These are phyloP conservation scores for Yarrowia yakushimensis DNA, from an alignment of 805 yeast genomes.

Conservation along the genomic window DNA sequence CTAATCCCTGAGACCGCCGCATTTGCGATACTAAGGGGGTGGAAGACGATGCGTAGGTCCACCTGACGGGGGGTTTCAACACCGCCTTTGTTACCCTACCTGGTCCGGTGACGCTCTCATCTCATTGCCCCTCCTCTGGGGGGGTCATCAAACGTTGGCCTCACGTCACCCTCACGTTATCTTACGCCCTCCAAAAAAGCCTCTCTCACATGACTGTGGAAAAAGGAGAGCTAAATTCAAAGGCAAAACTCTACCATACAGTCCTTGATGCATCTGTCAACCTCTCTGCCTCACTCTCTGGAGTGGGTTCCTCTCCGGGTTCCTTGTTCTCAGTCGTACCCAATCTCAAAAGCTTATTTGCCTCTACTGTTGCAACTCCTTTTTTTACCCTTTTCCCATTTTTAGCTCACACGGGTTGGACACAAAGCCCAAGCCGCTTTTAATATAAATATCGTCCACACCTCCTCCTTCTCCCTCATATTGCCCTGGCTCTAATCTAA, in stretches of 20 bases:
- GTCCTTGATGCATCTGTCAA: not conserved
- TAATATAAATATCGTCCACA: not conserved
- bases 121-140: not conserved
- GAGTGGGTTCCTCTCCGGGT: not conserved
- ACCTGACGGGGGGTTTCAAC: too few relatives aligned
- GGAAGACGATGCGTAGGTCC: too few relatives aligned
- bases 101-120: not conserved
- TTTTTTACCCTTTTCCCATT: not conserved
- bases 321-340: not conserved
- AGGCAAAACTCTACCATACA: slow-evolving; percentile 1
- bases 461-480: not conserved
- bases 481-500: slow-evolving; percentile 19
- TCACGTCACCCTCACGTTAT: not conserved
- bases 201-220: not conserved
- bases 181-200: not conserved
- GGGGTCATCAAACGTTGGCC: too few relatives aligned
- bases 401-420: slow-evolving; percentile 6
- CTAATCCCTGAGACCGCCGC: not conserved
- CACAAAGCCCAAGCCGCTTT: not conserved
- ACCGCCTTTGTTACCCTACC: too few relatives aligned
- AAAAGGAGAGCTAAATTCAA: not conserved
- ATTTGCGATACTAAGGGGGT: not conserved
- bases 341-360: slow-evolving; percentile 14
- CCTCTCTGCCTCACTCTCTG: not conserved
- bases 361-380: not conserved